Evolutionary conservation across 1,284 basidiomycete genomes (phyloP), one percentile per base, ranked within the genome.

Genomic region (Austroboletus niveus): DNA sequence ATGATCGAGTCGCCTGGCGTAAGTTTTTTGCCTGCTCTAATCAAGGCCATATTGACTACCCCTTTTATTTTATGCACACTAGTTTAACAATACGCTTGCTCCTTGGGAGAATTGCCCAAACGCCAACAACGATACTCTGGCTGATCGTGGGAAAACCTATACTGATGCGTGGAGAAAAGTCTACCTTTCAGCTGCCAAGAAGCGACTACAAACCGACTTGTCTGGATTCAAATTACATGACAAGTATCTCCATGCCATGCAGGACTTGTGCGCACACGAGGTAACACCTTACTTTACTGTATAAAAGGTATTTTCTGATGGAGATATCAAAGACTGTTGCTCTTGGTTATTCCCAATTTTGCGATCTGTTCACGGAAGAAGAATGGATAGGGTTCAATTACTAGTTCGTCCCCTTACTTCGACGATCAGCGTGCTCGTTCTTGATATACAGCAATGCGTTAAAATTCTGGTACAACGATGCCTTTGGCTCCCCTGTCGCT

Each of bases 311-410:
- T 27, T 9, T 32, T 8, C 46, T 12, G 12, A 15, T 47, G 57
- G 36, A 15, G 11, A 9, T 31, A 29, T 38, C 12, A 9, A 34
- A 92, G 85, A 96, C 94, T 4, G 92, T 94, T 38, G 88, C 92
- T 0, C 77, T 96, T 14, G 94, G 94, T 3, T 94, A 89, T 64
- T 92, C 89, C 30, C 86, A 84, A 58, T 97, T 96, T 72, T 98
- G 95, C 61, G 81, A 82, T 47, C 74, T 98, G 1, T 98, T 97
- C 71, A 93, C 89, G 0, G 77, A 88, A 63, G 85, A 92, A 42
- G 94, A 97, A 68, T 94, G 92, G 87, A 80, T 87, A 60, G 92
- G 90, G 11, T 95, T 92, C 67, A 82, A 92, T 66, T 95, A 94
- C 55, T 75, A 84, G 82, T 89, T 61, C 54, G 85, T 75, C 6